Percentiles rank a stretch among this genome's conserved stretches.
These are phyloP conservation scores for Epithemia pelagica DNA, from an alignment of 108 stramenopile species.

Conservation along the genomic window DNA sequence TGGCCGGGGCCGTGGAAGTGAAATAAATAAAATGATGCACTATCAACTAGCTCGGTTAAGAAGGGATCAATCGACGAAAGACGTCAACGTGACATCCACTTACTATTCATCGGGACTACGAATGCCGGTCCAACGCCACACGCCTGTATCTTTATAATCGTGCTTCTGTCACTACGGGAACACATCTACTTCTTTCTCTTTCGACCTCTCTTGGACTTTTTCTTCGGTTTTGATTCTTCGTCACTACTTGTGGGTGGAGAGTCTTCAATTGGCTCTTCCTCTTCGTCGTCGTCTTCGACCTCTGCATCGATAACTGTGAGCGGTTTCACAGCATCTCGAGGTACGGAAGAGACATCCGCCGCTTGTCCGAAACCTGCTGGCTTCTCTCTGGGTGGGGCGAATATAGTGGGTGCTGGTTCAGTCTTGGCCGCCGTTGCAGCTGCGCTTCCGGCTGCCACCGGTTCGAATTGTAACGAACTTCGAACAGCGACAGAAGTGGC, in stretches of 20 bases:
- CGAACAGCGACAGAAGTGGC: slow-evolving; percentile 71
- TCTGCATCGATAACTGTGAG: slow-evolving; percentile 9
- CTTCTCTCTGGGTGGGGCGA: slow-evolving; percentile 74
- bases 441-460: slow-evolving; percentile 20
- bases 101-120: too few relatives aligned
- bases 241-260: neutral
- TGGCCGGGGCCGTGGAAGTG: too few relatives aligned
- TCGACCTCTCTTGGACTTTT: slow-evolving; percentile 11
- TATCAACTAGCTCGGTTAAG: too few relatives aligned
- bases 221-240: slow-evolving; percentile 9
- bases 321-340: slow-evolving; percentile 23
- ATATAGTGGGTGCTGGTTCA: slow-evolving; percentile 28
- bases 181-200: slow-evolving; percentile 4
- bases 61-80: too few relatives aligned
- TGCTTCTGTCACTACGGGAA: too few relatives aligned
- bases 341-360: slow-evolving; percentile 42
- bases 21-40: too few relatives aligned
- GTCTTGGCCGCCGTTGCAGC: slow-evolving; percentile 21
- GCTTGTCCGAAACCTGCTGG: slow-evolving; percentile 62
- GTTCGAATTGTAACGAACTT: slow-evolving; percentile 40
- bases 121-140: too few relatives aligned
- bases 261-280: neutral
- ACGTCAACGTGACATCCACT: too few relatives aligned
- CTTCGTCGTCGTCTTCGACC: slow-evolving; percentile 15
- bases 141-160: too few relatives aligned